phyloP scores from a whole-genome alignment of 352 stramenopile species.

The Phytophthora vignae region DNA sequence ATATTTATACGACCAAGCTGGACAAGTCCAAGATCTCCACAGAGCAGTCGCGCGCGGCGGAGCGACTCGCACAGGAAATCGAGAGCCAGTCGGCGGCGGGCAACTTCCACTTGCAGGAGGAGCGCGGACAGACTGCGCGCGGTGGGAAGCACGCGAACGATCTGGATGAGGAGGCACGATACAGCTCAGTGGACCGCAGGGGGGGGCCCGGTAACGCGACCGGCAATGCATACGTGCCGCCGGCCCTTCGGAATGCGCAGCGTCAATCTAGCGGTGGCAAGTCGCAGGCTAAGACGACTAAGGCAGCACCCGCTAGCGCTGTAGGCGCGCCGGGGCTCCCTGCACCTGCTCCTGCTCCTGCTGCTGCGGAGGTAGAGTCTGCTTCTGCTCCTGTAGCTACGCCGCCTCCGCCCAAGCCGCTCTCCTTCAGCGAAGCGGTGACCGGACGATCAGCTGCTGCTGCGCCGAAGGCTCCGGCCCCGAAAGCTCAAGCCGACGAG shows the following conservation, averaged over 20 bases:
- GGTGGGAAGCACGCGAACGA: slow-evolving; percentile 46
- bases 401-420: slow-evolving; percentile 48
- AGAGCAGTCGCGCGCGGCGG: slow-evolving; percentile 88
- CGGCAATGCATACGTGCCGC: slow-evolving; percentile 71
- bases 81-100: slow-evolving; percentile 83
- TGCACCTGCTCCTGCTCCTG: slow-evolving; percentile 12
- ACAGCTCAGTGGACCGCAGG: slow-evolving; percentile 92
- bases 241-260: slow-evolving; percentile 63
- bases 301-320: slow-evolving; percentile 10
- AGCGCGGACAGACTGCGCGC: slow-evolving; percentile 73
- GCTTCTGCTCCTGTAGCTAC: slow-evolving; percentile 1
- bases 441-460: slow-evolving; percentile 47
- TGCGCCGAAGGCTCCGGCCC: slow-evolving; percentile 3
- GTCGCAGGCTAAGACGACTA: slow-evolving; percentile 28
- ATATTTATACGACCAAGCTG: slow-evolving; percentile 98
- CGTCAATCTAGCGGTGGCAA: slow-evolving; percentile 49
- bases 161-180: slow-evolving; percentile 96
- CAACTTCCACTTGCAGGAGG: slow-evolving; percentile 97
- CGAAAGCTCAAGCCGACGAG: slow-evolving; percentile 17
- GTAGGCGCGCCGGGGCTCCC: background rate
- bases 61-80: slow-evolving; percentile 96
- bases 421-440: slow-evolving; percentile 80
- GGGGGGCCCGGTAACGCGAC: background rate
- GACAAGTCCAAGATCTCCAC: slow-evolving; percentile 94
- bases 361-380: slow-evolving; percentile 12